phyloP scores from a whole-genome alignment of 1,284 basidiomycete genomes.

The Polyporus tsugae region DNA sequence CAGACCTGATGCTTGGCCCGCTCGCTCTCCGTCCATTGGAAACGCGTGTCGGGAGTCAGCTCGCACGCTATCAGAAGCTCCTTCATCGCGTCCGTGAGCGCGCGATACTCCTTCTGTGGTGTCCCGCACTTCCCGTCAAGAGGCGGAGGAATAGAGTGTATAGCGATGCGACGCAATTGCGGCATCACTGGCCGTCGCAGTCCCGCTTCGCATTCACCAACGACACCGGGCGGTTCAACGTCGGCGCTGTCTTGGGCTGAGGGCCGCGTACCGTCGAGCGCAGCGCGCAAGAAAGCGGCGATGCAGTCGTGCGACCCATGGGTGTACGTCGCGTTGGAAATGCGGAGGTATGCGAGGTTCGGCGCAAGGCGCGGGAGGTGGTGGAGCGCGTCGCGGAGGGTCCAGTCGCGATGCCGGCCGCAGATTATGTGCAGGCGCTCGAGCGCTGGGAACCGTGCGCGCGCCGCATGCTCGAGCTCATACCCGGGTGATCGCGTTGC shows the following conservation, averaged over 20 bases:
- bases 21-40: conserved; percentile 14
- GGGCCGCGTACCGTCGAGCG: too few relatives aligned
- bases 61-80: conserved; percentile 24
- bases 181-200: too few relatives aligned
- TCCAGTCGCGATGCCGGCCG: conserved; percentile 30
- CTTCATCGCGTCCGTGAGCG: conserved; percentile 21
- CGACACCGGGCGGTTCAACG: too few relatives aligned
- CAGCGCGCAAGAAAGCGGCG: conserved; percentile 26
- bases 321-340: conserved; percentile 32
- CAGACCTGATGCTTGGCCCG: neutral
- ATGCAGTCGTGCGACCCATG: conserved; percentile 26
- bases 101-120: conserved; percentile 23
- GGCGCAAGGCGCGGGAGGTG: conserved; percentile 27
- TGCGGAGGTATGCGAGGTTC: conserved; percentile 28
- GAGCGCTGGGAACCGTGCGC: conserved; percentile 28
- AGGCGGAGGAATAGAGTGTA: conserved; percentile 27
- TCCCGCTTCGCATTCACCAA: too few relatives aligned
- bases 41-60: conserved; percentile 6
- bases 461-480: neutral
- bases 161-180: conserved; percentile 16
- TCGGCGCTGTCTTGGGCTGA: too few relatives aligned
- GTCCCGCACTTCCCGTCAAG: conserved; percentile 11
- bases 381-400: conserved; percentile 25
- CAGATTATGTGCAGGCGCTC: conserved; percentile 31
- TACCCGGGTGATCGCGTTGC: conserved; percentile 15